A percentile compares a stretch with the other conserved stretches of the same genome.
Conservation (phyloP, 2,329 filamentous ascomycete species). For the Colletotrichum liaoningense region DNA sequence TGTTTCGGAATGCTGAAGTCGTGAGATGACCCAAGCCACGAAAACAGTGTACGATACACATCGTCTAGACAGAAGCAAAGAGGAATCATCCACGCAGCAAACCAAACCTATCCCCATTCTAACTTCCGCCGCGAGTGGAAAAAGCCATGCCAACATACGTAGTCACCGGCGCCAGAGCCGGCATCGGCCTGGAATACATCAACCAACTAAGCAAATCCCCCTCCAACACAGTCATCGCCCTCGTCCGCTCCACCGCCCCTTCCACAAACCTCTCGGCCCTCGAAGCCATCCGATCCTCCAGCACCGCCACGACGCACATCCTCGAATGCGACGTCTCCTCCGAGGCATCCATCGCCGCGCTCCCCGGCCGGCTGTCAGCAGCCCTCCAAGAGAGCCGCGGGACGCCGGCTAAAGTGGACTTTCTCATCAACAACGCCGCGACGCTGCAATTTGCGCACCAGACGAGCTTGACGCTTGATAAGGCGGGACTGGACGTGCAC, state of each 20-base stretch:
- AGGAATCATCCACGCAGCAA: not conserved
- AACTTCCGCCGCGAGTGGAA: too few species aligned
- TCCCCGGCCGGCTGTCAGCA: not conserved
- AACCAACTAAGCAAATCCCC: conserved; percentile 43
- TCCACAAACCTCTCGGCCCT: conserved; percentile 20
- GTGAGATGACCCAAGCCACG: not conserved
- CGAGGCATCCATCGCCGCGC: conserved; percentile 9
- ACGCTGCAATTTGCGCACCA: conserved; percentile 43
- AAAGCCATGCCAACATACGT: conserved; percentile 45
- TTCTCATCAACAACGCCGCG: conserved; percentile 54
- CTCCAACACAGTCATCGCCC: conserved; percentile 50
- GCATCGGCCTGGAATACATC: conserved; percentile 46
- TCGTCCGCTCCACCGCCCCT: conserved; percentile 46
- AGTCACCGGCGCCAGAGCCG: conserved; percentile 47
- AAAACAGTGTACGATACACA: not conserved
- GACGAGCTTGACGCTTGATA: conserved; percentile 50
- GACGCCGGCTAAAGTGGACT: conserved; percentile 31
- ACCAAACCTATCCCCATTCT: not conserved
- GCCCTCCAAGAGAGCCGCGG: not conserved
- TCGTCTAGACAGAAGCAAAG: not conserved
- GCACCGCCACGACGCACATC: conserved; percentile 16
- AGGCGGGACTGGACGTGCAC: conserved; percentile 49
- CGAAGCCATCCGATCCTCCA: not conserved
- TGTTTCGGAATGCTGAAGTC: not conserved
- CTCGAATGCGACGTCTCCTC: conserved; percentile 32